phyloP scores from a whole-genome alignment of 2,329 filamentous ascomycete species.

The Botrytis elliptica region DNA sequence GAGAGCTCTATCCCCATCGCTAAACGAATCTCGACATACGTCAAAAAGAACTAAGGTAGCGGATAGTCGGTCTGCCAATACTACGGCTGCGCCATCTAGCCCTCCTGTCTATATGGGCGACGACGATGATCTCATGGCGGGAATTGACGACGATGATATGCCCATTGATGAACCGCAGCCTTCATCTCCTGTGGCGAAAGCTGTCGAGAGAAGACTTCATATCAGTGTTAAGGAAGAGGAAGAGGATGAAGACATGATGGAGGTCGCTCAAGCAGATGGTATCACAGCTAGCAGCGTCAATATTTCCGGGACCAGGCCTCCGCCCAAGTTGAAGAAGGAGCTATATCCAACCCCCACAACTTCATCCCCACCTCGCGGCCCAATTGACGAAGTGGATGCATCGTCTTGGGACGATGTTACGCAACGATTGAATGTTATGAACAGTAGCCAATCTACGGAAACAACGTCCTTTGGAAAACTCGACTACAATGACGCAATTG shows the following conservation, averaged over 20 bases:
- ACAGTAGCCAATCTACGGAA: slow-evolving; percentile 67
- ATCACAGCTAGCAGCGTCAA: slow-evolving; percentile 74
- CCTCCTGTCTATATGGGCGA: slow-evolving; percentile 51
- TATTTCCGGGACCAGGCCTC: slow-evolving; percentile 74
- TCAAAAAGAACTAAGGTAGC: slow-evolving; percentile 58
- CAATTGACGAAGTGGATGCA: slow-evolving; percentile 66
- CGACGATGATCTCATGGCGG: slow-evolving; percentile 55
- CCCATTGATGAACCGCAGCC: slow-evolving; percentile 83
- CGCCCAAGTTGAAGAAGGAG: slow-evolving; percentile 71
- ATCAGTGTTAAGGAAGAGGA: slow-evolving; percentile 62
- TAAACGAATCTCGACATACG: slow-evolving; percentile 48
- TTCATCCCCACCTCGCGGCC: slow-evolving; percentile 70
- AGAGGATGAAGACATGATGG: slow-evolving; percentile 81
- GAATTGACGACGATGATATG: slow-evolving; percentile 64
- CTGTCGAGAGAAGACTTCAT: slow-evolving; percentile 67
- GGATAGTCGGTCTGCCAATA: slow-evolving; percentile 43
- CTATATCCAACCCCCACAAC: slow-evolving; percentile 68
- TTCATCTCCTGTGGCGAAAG: slow-evolving; percentile 83
- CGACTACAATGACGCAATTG: slow-evolving; percentile 79
- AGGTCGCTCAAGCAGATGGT: slow-evolving; percentile 74
- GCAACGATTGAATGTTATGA: slow-evolving; percentile 80
- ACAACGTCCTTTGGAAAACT: slow-evolving; percentile 72
- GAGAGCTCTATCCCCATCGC: slow-evolving; percentile 74
- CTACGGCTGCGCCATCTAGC: slow-evolving; percentile 43
- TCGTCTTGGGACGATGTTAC: slow-evolving; percentile 87